Percentiles rank a stretch among this genome's conserved stretches.
Evolutionary conservation across 495 filamentous ascomycete species (phyloP).

Genomic region (Lentithecium fluviatile): DNA sequence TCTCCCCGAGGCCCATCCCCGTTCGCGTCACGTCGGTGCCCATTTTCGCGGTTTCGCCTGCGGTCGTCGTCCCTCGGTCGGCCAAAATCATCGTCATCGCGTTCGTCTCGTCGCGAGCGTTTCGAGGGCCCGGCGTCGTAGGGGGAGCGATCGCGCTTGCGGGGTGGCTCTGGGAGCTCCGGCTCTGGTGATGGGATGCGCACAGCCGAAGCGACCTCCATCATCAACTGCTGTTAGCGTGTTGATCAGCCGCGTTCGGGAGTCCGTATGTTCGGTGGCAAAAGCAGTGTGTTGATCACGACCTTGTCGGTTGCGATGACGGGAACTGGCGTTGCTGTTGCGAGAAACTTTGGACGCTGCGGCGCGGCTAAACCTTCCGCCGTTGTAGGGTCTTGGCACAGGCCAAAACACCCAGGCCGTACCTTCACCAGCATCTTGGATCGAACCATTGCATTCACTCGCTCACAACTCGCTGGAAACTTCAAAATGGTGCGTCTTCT

Average conservation of each 20-base stretch:
- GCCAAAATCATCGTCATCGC: slow-evolving; percentile 4
- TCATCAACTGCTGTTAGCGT: slow-evolving; percentile 1
- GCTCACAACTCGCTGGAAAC: background rate
- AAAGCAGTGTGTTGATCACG: background rate
- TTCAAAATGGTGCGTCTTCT: slow-evolving; percentile 12
- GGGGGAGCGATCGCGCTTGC: slow-evolving; percentile 34
- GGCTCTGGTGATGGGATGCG: slow-evolving; percentile 36
- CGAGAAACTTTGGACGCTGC: slow-evolving; percentile 4
- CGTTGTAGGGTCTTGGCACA: slow-evolving; percentile 4
- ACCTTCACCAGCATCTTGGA: background rate
- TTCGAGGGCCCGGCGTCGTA: slow-evolving; percentile 27
- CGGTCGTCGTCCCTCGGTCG: background rate
- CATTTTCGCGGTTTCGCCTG: slow-evolving; percentile 8
- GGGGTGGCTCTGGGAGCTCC: slow-evolving; percentile 29
- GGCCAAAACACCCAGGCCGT: slow-evolving; percentile 15
- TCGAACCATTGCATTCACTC: slow-evolving; percentile 1
- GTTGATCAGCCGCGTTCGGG: background rate
- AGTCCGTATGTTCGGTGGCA: background rate
- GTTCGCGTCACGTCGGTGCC: slow-evolving; percentile 1
- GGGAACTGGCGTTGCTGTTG: background rate
- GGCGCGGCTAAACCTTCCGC: background rate
- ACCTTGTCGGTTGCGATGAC: too few species aligned
- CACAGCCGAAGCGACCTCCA: slow-evolving; percentile 35
- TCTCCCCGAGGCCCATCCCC: background rate
- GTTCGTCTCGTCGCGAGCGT: slow-evolving; percentile 19